Base-by-base conservation (phyloP, 106 monocot genomes). In the Narthecium ossifragum region DNA sequence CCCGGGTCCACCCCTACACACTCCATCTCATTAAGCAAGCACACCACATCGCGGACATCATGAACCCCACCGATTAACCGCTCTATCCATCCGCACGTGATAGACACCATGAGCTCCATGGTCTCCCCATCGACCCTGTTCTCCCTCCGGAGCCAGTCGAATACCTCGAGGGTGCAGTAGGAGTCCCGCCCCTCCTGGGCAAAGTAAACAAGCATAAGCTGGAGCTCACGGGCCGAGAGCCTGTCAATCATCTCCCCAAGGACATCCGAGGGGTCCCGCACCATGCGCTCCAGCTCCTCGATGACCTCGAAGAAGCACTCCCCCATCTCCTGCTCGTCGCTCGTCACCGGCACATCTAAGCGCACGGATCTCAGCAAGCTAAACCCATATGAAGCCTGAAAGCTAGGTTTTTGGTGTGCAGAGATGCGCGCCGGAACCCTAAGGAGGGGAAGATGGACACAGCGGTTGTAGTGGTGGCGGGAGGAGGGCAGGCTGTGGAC, bases 21-120 rank as follows among this genome's bases (percentile, higher is more conserved):
- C 55, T 86, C 94, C 73, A 96, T 86, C 86, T 96, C 90, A 18
- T 85, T 76, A 26, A 96, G 61, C 80, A 96, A 70, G 54, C 70
- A 75, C 17, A 84, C 78, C 50, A 96, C 86, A 14, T 96, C 94
- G 29, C 46, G 70, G 20, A 90, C 80, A 28, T 31, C 73, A 28
- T 72, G 73, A 8, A 72, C 80, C 9, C 60, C 74, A 1, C 60
- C 86, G 9, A 96, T 63, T 66, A 90, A 43, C 57, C 90, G 53
- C 56, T 86, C 83, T 3, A 96, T 82, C 94, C 94, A 96, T 20
- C 83, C 80, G 31, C 94, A 94, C 8, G 78, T 80, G 31, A 94
- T 94, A 22, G 83, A 82, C 6, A 78, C 94, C 94, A 94, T 94
- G 57, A 94, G 70, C 75, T 94, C 90, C 90, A 86, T 83, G 31